These are phyloP conservation scores for Betula pendula DNA, from an alignment of 306 rosid species.

Conservation along the genomic window DNA sequence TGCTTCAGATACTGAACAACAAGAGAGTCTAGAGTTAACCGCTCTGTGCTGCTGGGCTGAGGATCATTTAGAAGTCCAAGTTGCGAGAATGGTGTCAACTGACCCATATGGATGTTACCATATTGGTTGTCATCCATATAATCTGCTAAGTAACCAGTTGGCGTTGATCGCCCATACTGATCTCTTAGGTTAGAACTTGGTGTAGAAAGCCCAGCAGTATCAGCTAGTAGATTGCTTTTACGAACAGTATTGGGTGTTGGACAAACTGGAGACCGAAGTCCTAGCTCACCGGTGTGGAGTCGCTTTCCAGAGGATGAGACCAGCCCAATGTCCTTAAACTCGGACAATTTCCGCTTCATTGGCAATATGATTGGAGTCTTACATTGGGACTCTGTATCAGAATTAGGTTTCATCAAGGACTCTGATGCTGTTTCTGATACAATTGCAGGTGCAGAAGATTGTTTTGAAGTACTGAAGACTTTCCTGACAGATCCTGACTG, in stretches of 20 bases:
- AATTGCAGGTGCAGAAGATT: slow-evolving; percentile 41
- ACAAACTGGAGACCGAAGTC: slow-evolving; percentile 72
- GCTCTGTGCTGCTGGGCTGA: slow-evolving; percentile 74
- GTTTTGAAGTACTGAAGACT: slow-evolving; percentile 46
- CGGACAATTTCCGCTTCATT: slow-evolving; percentile 69
- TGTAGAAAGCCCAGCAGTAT: slow-evolving; percentile 57
- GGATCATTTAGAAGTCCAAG: slow-evolving; percentile 51
- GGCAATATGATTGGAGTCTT: slow-evolving; percentile 74
- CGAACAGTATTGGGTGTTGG: slow-evolving; percentile 57
- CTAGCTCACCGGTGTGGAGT: slow-evolving; percentile 65
- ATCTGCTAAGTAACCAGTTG: slow-evolving; percentile 42
- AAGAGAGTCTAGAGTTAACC: slow-evolving; percentile 75
- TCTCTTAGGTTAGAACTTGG: slow-evolving; percentile 57
- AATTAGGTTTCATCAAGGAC: slow-evolving; percentile 38
- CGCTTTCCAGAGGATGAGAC: slow-evolving; percentile 67
- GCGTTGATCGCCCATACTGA: slow-evolving; percentile 48
- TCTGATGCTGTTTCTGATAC: slow-evolving; percentile 46
- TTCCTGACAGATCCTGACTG: slow-evolving; percentile 45
- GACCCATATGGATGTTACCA: slow-evolving; percentile 44
- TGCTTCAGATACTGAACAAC: slow-evolving; percentile 95
- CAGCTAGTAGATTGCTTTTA: slow-evolving; percentile 50
- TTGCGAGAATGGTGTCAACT: slow-evolving; percentile 60
- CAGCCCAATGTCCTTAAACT: slow-evolving; percentile 61
- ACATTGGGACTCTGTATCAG: slow-evolving; percentile 66
- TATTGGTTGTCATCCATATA: slow-evolving; percentile 61